phyloP scores from a whole-genome alignment of 768 basidiomycete genomes.

The Neoboletus magnificus region DNA sequence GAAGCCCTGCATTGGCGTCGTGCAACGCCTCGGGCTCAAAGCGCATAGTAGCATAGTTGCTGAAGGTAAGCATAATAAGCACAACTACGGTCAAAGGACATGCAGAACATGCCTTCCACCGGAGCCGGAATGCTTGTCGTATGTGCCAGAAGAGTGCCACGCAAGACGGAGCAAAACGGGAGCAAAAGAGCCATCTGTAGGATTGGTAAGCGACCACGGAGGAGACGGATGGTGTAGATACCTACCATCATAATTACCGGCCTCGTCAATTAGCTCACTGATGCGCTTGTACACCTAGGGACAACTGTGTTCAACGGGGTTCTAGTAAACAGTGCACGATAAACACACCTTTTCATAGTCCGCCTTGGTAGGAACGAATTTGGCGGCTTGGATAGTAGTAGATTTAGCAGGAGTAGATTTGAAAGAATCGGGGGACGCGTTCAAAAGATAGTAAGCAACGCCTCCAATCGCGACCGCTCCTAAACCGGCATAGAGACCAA shows the following conservation, averaged over 20 bases:
- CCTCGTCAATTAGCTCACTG: constrained; percentile 71
- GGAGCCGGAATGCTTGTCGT: constrained; percentile 72
- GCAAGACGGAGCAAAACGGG: constrained; percentile 87
- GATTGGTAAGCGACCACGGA: not conserved
- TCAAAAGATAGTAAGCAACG: constrained; percentile 60
- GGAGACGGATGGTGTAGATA: not conserved
- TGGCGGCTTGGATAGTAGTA: constrained; percentile 56
- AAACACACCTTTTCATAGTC: constrained; percentile 82
- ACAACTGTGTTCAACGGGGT: not conserved
- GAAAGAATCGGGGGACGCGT: constrained; percentile 43
- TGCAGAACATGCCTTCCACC: constrained; percentile 65
- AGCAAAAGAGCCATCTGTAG: constrained; percentile 79
- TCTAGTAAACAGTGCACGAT: not conserved
- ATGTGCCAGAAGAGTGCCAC: constrained; percentile 94
- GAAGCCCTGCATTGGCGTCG: constrained; percentile 78
- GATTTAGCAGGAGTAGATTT: constrained; percentile 56
- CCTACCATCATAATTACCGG: constrained; percentile 77
- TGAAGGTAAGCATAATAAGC: constrained; percentile 25
- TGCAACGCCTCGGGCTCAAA: constrained; percentile 88
- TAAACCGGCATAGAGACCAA: constrained; percentile 55
- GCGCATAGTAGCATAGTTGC: constrained; percentile 99
- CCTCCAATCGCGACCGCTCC: constrained; percentile 61
- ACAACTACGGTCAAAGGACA: not conserved
- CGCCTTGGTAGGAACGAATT: constrained; percentile 72
- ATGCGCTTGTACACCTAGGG: constrained; percentile 85